Evolutionary conservation across 2,329 filamentous ascomycete species (phyloP).

Genomic region (Penicillium brasilianum): DNA sequence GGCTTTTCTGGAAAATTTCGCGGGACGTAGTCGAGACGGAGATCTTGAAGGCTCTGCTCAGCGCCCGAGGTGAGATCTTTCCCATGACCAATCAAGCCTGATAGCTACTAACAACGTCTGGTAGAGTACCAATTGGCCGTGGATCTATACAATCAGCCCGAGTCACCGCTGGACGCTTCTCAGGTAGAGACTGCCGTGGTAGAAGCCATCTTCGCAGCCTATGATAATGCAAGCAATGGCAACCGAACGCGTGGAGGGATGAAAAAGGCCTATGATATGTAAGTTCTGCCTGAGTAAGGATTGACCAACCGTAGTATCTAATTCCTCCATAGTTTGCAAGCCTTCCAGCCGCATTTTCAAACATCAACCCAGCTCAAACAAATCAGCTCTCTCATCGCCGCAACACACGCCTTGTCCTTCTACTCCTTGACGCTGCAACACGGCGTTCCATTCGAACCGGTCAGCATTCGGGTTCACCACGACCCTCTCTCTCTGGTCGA

Average conservation of each 20-base stretch:
- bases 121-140: slow-evolving; percentile 50
- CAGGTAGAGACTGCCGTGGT: slow-evolving; percentile 60
- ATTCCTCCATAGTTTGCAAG: slow-evolving; percentile 41
- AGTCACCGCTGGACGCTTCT: slow-evolving; percentile 44
- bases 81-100: background rate
- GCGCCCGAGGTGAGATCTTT: slow-evolving; percentile 46
- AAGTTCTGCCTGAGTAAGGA: slow-evolving; percentile 29
- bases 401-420: slow-evolving; percentile 68
- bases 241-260: slow-evolving; percentile 66
- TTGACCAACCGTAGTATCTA: background rate
- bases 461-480: slow-evolving; percentile 67
- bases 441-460: slow-evolving; percentile 68
- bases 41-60: slow-evolving; percentile 61
- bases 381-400: slow-evolving; percentile 60
- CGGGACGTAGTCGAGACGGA: slow-evolving; percentile 60
- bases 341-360: slow-evolving; percentile 51
- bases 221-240: slow-evolving; percentile 70
- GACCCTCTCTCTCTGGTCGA: slow-evolving; percentile 64
- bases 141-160: slow-evolving; percentile 45
- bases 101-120: slow-evolving; percentile 20
- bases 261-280: slow-evolving; percentile 65
- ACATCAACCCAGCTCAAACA: slow-evolving; percentile 49
- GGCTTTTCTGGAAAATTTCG: slow-evolving; percentile 56
- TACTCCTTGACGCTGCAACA: slow-evolving; percentile 68
- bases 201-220: slow-evolving; percentile 59